These are phyloP conservation scores for Fusarium sp. DNA, from an alignment of 2,329 filamentous ascomycete species.

Conservation along the genomic window DNA sequence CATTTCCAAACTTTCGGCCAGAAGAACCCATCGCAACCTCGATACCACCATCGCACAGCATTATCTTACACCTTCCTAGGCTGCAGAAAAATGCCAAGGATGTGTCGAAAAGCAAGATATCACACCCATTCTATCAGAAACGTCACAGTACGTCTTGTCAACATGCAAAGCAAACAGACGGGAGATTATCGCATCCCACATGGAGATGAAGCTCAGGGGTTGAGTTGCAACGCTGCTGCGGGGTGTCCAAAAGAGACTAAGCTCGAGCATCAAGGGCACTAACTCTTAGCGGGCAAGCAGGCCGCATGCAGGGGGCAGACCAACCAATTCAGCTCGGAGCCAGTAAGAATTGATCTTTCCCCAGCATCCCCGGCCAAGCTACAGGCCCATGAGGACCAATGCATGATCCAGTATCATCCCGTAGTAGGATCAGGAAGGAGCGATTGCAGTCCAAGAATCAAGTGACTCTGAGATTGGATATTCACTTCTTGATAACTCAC, in stretches of 20 bases:
- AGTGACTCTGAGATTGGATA: conserved; percentile 20
- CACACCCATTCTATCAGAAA: not conserved
- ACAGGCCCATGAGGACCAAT: conserved; percentile 24
- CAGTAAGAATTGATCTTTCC: conserved; percentile 19
- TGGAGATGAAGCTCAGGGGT: conserved; percentile 35
- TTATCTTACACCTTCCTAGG: not conserved
- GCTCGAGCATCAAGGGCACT: conserved; percentile 38
- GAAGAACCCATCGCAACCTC: not conserved
- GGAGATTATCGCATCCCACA: conserved; percentile 31
- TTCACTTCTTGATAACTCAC: conserved; percentile 5
- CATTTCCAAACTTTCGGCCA: conserved; percentile 15
- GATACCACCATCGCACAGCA: not conserved
- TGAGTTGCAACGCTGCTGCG: conserved; percentile 38
- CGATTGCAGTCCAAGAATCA: conserved; percentile 21
- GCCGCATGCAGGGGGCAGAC: conserved; percentile 45
- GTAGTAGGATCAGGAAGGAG: conserved; percentile 38
- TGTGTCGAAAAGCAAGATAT: not conserved
- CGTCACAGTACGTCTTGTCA: conserved; percentile 7
- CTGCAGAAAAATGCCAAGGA: not conserved
- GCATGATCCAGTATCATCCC: conserved; percentile 26
- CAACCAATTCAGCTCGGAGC: conserved; percentile 22
- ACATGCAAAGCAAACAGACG: conserved; percentile 5
- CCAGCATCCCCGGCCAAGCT: conserved; percentile 22
- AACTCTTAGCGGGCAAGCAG: conserved; percentile 43
- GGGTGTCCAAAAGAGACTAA: conserved; percentile 30